Evolutionary conservation across 2,329 filamentous ascomycete genomes (phyloP), one percentile per base, ranked within the genome.

Genomic region (Sporothrix dimorphospora): DNA sequence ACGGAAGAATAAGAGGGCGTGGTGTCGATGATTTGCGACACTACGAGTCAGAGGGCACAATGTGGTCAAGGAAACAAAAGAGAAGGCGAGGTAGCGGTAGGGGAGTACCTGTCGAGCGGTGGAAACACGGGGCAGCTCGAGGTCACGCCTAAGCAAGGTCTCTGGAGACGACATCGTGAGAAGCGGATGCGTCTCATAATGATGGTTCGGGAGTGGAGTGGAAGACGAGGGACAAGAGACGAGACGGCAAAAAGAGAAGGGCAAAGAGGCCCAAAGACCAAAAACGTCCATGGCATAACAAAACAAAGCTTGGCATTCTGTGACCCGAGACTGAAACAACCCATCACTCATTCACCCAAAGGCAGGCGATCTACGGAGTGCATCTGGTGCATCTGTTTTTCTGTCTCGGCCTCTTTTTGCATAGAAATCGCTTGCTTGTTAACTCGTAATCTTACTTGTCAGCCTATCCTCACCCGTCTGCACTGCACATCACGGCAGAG

Each of bases 1-100:
- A 47, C 49, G 47, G 49, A 51, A 11, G 24, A 21, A 34, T 51
- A 34, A 27, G 40, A 61, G 65, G 55, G 66, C 67, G 34, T 61
- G 55, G 66, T 57, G 34, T 61, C 42, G 38, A 53, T 71, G 68
- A 65, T 71, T 55, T 55, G 72, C 70, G 72, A 72, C 71, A 69
- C 42, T 14, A 49, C 8, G n/a, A 55, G 70, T 71, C 68, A 8
- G 72, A 72, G 42, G 40, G 38, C 24, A 65, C 34, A 59, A 47
- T 59, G 59, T 63, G 49, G 51, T 24, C 30, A 63, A 51, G 65
- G 65, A 51, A 67, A 53, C 45, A 59, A 57, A 49, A n/a, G 42
- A 19, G 19, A 27, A 4, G 27, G 30, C 11, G 9, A 24, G 11
- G 6, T 1, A 51, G 27, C 16, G 42, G 5, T 53, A 61, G 55